Base-by-base conservation (phyloP, 768 basidiomycete species). In the Arthromyces matolae region DNA sequence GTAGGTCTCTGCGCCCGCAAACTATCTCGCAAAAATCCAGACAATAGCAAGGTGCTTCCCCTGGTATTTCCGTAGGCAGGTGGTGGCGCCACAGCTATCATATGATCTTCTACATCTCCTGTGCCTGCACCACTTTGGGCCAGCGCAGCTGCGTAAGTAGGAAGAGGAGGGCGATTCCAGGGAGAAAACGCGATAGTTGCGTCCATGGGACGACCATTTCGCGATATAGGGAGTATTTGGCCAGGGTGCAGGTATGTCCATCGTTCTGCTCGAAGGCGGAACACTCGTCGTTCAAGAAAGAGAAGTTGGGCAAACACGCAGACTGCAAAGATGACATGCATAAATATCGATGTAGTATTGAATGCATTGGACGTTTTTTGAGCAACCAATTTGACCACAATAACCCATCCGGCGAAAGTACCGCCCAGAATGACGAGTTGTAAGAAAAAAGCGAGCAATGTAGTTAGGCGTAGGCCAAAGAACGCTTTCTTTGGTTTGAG, bases 1-100 rank as follows among this genome's bases (percentile, higher is more conserved):
- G 52, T 40, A 42, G 75, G 77, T 45, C 78, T 67, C 58, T 78
- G 73, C 24, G 71, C 71, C n/a, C 79, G 59, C 54, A 79, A 56
- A 49, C 72, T 73, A 20, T 76, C 67, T 35, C 68, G 64, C 44
- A 84, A 59, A 61, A 72, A 76, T 5, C 81, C 79, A 1, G 75
- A 58, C 16, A 86, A 69, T 35, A 87, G 57, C 35, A 87, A 69
- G 16, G 73, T 83, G 65, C 82, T 85, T 28, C 83, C 84, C 39
- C 85, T 75, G 16, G 83, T 84, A 55, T 85, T 75, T 19, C 86
- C 86, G 60, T 88, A 88, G n/a, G 83, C 83, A 8, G 86, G 86
- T 6, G 86, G 86, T 1, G 86, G 85, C 4, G 80, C 73, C 16
- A 71, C 74, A 3, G 84, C 85, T 48, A 86, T 88, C 29, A 76